phyloP scores from a whole-genome alignment of 805 yeast genomes.

The Kuraishia ogatae region DNA sequence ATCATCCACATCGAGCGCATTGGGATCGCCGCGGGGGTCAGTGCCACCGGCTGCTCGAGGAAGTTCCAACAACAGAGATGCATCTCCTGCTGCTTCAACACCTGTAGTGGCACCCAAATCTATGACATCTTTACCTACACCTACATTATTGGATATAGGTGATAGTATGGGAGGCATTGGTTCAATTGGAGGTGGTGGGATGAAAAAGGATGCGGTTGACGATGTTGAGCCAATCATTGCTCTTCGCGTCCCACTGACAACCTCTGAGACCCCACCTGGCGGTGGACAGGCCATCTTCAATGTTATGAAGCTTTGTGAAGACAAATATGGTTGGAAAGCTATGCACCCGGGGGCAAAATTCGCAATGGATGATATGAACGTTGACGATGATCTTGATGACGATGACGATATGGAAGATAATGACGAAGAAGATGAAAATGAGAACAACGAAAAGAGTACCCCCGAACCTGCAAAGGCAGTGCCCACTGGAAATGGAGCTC shows the following conservation, averaged over 20 bases:
- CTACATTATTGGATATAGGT: neutral
- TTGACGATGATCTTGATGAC: constrained; percentile 40
- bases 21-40: neutral
- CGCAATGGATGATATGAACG: constrained; percentile 43
- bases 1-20: neutral
- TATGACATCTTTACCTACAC: neutral
- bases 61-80: neutral
- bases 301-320: constrained; percentile 67
- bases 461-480: neutral
- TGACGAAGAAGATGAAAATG: constrained; percentile 22
- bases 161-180: neutral
- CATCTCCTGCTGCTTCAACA: neutral
- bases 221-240: constrained; percentile 37
- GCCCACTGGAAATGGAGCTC: constrained; percentile 15
- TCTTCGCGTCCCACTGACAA: constrained; percentile 41
- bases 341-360: constrained; percentile 61
- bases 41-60: neutral
- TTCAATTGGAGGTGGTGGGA: neutral
- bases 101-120: neutral
- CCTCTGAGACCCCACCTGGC: constrained; percentile 40
- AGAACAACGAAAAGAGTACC: constrained; percentile 1
- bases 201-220: neutral
- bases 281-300: constrained; percentile 61
- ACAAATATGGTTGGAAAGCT: constrained; percentile 72
- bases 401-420: constrained; percentile 38